Percentiles rank a stretch among this genome's conserved stretches.
phyloP scores from a whole-genome alignment of 805 yeast species.

The Wickerhamomyces subpelliculosus region DNA sequence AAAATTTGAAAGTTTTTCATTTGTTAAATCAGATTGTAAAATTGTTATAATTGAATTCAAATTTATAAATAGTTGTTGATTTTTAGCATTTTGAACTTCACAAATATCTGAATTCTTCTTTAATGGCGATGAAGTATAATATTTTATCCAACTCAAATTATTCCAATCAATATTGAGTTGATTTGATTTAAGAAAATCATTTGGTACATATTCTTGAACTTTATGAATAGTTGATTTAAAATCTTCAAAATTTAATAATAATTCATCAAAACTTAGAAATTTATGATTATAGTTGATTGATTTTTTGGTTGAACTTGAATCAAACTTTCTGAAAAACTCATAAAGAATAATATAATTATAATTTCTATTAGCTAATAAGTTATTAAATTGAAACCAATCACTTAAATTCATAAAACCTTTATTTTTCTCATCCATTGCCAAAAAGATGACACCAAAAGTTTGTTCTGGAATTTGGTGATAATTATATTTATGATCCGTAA shows the following conservation, averaged over 20 bases:
- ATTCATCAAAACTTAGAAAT: constrained; percentile 31
- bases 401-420: constrained; percentile 60
- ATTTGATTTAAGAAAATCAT: constrained; percentile 21
- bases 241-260: constrained; percentile 23
- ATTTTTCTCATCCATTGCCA: constrained; percentile 67
- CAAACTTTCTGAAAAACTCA: constrained; percentile 46
- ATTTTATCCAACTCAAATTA: constrained; percentile 21
- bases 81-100: constrained; percentile 5
- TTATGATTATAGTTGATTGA: constrained; percentile 31
- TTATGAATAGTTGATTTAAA: constrained; percentile 26
- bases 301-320: constrained; percentile 23
- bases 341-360: constrained; percentile 46
- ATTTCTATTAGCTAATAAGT: constrained; percentile 39
- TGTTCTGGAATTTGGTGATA: constrained; percentile 47
- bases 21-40: constrained; percentile 32
- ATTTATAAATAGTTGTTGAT: constrained; percentile 22
- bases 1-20: constrained; percentile 27
- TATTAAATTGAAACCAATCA: constrained; percentile 74
- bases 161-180: constrained; percentile 28
- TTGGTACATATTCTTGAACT: constrained; percentile 25
- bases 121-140: constrained; percentile 20
- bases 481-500: constrained; percentile 32
- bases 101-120: constrained; percentile 1
- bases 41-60: constrained; percentile 33
- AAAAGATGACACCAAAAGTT: constrained; percentile 66